phyloP scores from a whole-genome alignment of 2,329 filamentous ascomycete genomes.

The Eurotiales sp. region DNA sequence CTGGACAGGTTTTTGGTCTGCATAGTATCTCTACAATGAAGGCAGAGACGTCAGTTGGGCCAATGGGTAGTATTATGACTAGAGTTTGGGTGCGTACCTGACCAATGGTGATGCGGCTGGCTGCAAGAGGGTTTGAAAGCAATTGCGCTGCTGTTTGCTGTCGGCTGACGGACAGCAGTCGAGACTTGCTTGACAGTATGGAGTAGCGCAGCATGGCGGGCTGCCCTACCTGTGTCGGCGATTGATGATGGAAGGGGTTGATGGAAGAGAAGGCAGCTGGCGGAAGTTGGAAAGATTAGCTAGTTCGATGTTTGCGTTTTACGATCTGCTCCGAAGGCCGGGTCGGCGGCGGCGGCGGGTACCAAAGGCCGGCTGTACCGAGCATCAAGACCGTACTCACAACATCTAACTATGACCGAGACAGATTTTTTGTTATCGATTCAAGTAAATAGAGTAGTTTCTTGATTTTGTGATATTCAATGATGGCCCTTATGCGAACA shows the following conservation, averaged over 20 bases:
- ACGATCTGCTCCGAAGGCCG: constrained; percentile 35
- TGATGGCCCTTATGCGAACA: too few relatives aligned
- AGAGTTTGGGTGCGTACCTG: constrained; percentile 35
- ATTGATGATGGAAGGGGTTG: constrained; percentile 17
- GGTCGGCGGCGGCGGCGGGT: constrained; percentile 8
- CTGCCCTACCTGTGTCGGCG: constrained; percentile 37
- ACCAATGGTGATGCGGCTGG: constrained; percentile 34
- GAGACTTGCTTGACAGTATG: constrained; percentile 45
- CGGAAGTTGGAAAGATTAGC: constrained; percentile 21
- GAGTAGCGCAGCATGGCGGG: constrained; percentile 56
- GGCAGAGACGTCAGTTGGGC: constrained; percentile 26
- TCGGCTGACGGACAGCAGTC: constrained; percentile 37
- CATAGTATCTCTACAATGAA: constrained; percentile 46
- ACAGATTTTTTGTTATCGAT: too few relatives aligned
- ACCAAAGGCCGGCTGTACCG: constrained; percentile 4
- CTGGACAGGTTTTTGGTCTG: constrained; percentile 43
- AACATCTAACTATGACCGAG: too few relatives aligned
- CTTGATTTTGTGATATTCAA: too few relatives aligned
- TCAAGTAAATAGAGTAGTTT: too few relatives aligned
- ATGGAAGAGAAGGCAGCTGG: not conserved
- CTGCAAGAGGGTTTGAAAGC: constrained; percentile 35
- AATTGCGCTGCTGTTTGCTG: constrained; percentile 41
- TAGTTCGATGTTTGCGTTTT: constrained; percentile 32
- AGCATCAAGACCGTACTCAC: too few relatives aligned
- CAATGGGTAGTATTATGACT: constrained; percentile 25